Base-by-base conservation (phyloP, 305 asterid genomes). In the Fraxinus latifolia region DNA sequence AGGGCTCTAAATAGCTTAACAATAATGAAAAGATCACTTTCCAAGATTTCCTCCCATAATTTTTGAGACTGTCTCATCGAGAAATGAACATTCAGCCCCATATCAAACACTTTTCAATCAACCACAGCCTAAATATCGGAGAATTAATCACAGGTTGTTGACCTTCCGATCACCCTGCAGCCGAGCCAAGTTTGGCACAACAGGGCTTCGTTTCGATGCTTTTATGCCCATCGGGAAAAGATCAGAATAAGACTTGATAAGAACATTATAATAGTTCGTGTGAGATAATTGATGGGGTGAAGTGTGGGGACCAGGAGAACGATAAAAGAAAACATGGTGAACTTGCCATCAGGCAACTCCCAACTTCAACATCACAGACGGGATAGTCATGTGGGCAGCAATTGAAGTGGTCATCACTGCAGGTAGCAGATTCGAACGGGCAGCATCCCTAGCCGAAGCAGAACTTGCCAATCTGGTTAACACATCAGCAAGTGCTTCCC, bases 391-490 rank as follows among this genome's bases (percentile, higher is more conserved):
- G 87, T 0, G 92, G 93, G 88, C 90, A 90, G 85, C 93, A 90
- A 75, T 88, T 89, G 21, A 71, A 82, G 37, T 84, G 83, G 79
- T 90, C 93, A 5, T 89, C 87, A 27, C 93, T 87, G 87, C 93
- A 90, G 7, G 91, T 87, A 32, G 93, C 91, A 71, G 91, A 85
- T 81, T 86, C 90, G 71, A 84, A 32, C 2, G 93, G 92, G 86
- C 92, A 90, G 77, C 92, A 90, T 42, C 92, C 93, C 93, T 91
- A 90, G 15, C 81, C 88, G 2, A 88, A 84, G 87, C 93, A 90
- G 68, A 14, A 79, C 3, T 74, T 39, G 8, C 87, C 89, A 62
- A 79, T 87, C 86, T 83, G 80, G 79, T 83, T 86, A 4, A 82
- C 34, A 23, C 93, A 90, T 74, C 93, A 90, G 86, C 90, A 90